Percentiles rank a stretch among this genome's conserved stretches.
Evolutionary conservation across 768 basidiomycete genomes (phyloP).

Genomic region (Trametes punicea): DNA sequence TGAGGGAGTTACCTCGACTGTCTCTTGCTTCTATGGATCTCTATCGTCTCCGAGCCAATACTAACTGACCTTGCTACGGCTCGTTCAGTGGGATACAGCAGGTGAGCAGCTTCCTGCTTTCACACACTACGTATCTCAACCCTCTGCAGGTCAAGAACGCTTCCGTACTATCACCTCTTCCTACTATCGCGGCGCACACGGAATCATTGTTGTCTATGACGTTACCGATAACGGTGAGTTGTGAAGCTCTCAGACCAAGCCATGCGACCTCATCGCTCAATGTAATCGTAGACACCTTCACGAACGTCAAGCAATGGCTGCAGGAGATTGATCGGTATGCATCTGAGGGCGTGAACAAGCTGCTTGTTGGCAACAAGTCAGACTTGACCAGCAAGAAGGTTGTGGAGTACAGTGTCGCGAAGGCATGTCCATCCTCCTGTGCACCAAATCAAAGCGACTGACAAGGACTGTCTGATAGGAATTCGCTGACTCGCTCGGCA

Average conservation of each 20-base stretch:
- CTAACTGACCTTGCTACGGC: slow-evolving; percentile 14
- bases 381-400: slow-evolving; percentile 97
- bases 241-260: not conserved
- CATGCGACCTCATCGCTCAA: not conserved
- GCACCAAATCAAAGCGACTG: not conserved
- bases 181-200: slow-evolving; percentile 99
- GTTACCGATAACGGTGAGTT: slow-evolving; percentile 86
- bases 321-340: slow-evolving; percentile 95
- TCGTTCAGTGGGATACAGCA: slow-evolving; percentile 91
- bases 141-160: slow-evolving; percentile 79
- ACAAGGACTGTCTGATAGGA: slow-evolving; percentile 46
- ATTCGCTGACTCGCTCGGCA: slow-evolving; percentile 90
- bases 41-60: slow-evolving; percentile 26
- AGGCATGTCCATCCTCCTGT: slow-evolving; percentile 44
- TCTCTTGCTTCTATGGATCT: not conserved
- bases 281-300: slow-evolving; percentile 77
- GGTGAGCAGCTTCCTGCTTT: slow-evolving; percentile 43
- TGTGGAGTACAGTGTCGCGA: slow-evolving; percentile 84
- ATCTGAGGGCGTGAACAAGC: slow-evolving; percentile 97
- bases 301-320: slow-evolving; percentile 94
- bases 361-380: slow-evolving; percentile 98
- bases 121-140: not conserved
- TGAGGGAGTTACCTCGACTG: not conserved
- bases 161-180: slow-evolving; percentile 99
- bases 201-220: slow-evolving; percentile 98